These are phyloP conservation scores for Glycyrrhiza uralensis DNA, from an alignment of 306 rosid species.

Conservation along the genomic window DNA sequence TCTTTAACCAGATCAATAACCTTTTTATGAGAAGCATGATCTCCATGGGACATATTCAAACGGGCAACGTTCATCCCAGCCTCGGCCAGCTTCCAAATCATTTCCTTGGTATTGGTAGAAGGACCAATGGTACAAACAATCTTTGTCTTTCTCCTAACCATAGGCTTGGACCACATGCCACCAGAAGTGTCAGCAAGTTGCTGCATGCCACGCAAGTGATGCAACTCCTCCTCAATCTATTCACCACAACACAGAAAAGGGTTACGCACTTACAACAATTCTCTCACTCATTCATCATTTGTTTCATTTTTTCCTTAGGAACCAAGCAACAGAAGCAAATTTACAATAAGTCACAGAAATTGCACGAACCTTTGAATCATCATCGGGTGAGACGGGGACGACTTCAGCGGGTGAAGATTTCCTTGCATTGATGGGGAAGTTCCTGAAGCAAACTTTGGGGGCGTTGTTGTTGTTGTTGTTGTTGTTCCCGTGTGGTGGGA, in stretches of 20 bases:
- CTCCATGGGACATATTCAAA: conserved; percentile 96
- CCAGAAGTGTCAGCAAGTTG: conserved; percentile 55
- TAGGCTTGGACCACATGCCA: conserved; percentile 85
- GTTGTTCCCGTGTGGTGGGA: conserved; percentile 23
- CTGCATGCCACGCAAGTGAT: conserved; percentile 48
- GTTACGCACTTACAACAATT: not conserved
- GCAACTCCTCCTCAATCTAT: conserved; percentile 62
- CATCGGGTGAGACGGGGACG: conserved; percentile 77
- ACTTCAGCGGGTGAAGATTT: conserved; percentile 57
- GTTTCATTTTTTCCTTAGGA: not conserved
- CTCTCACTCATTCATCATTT: not conserved
- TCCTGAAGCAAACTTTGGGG: conserved; percentile 11
- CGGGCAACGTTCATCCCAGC: conserved; percentile 99
- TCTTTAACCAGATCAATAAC: conserved; percentile 94
- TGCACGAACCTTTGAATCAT: conserved; percentile 54
- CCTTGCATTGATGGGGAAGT: conserved; percentile 44
- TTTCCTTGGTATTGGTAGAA: conserved; percentile 82
- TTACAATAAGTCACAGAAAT: not conserved
- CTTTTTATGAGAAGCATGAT: conserved; percentile 94
- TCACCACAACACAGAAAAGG: conserved; percentile 4
- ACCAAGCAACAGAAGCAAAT: not conserved
- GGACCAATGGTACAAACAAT: conserved; percentile 98
- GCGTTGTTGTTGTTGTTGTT: too few species aligned
- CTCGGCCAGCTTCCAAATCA: conserved; percentile 99
- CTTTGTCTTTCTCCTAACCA: conserved; percentile 85